Percentiles rank a stretch among this genome's conserved stretches.
phyloP scores from a whole-genome alignment of 371 early-diverging fungal genomes.

The Rhizopus microsporus region DNA sequence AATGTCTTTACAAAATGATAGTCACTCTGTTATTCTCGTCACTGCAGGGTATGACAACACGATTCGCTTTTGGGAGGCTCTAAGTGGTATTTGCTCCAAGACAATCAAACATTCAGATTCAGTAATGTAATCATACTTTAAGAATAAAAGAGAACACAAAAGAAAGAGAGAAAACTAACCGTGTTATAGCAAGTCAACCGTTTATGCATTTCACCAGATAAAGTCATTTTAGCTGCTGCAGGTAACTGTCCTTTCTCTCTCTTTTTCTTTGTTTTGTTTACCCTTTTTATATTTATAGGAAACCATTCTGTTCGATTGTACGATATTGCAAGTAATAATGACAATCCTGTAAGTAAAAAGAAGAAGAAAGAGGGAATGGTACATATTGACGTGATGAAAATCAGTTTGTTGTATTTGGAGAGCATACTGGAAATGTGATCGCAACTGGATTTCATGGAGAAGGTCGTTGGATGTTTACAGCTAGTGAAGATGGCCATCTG shows the following conservation, averaged over 20 bases:
- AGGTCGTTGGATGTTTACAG: conserved; percentile 92
- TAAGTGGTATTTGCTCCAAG: conserved; percentile 90
- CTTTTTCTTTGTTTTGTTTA: background rate
- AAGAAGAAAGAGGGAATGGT: no score
- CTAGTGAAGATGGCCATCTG: conserved; percentile 91
- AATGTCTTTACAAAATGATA: conserved; percentile 52
- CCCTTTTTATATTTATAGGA: conserved; percentile 42
- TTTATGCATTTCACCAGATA: conserved; percentile 92
- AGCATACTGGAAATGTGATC: conserved; percentile 90
- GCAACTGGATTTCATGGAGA: conserved; percentile 92
- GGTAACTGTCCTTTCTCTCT: conserved; percentile 45
- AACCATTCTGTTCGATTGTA: conserved; percentile 84
- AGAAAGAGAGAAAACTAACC: background rate
- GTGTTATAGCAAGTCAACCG: conserved; percentile 85
- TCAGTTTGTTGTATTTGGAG: conserved; percentile 79
- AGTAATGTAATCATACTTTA: conserved; percentile 30
- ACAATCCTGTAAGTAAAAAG: conserved; percentile 66
- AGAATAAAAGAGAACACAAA: conserved; percentile 4
- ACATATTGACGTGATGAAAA: background rate
- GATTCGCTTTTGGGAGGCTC: conserved; percentile 97
- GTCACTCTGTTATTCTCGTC: conserved; percentile 86
- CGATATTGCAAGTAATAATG: conserved; percentile 79
- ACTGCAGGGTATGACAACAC: conserved; percentile 97
- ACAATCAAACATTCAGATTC: conserved; percentile 95
- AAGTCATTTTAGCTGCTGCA: conserved; percentile 90